These are phyloP conservation scores for Fusarium falciforme DNA, from an alignment of 2,329 filamentous ascomycete species.

Conservation along the genomic window DNA sequence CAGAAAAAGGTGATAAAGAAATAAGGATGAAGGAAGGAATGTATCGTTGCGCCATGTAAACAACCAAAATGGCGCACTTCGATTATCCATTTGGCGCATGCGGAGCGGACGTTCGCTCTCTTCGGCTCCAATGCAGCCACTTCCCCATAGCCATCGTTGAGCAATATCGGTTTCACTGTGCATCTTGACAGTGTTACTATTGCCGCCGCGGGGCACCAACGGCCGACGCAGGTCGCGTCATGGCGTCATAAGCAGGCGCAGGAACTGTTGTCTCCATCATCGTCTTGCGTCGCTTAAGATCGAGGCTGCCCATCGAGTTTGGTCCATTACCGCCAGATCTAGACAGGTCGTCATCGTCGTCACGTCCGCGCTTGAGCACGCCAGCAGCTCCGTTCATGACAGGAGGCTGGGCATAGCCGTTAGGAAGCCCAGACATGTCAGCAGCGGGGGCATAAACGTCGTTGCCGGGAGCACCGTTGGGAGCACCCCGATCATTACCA, in stretches of 20 bases:
- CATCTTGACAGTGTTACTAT: conserved; percentile 40
- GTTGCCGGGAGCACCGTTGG: conserved; percentile 68
- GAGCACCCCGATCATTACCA: conserved; percentile 77
- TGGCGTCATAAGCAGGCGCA: conserved; percentile 60
- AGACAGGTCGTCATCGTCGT: conserved; percentile 69
- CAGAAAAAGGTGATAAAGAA: conserved; percentile 32
- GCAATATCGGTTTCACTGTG: not conserved
- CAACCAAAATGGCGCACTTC: not conserved
- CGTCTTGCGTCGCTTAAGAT: conserved; percentile 84
- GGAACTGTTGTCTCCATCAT: conserved; percentile 71
- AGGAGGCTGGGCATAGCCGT: conserved; percentile 65
- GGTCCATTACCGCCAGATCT: conserved; percentile 68
- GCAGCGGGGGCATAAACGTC: conserved; percentile 78
- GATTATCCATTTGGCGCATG: conserved; percentile 18
- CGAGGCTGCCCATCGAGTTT: conserved; percentile 59
- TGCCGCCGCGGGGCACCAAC: conserved; percentile 56
- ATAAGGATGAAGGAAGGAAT: conserved; percentile 34
- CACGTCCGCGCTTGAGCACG: conserved; percentile 60
- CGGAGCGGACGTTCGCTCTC: conserved; percentile 3
- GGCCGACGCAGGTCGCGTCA: conserved; percentile 60
- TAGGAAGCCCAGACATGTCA: conserved; percentile 68
- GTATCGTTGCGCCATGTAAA: conserved; percentile 23
- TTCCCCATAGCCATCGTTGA: not conserved
- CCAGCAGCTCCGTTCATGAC: conserved; percentile 73
- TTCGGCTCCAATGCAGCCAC: conserved; percentile 9